Percentiles rank a stretch among this genome's conserved stretches.
phyloP scores from a whole-genome alignment of 352 stramenopile species.

The Phytophthora chlamydospora region DNA sequence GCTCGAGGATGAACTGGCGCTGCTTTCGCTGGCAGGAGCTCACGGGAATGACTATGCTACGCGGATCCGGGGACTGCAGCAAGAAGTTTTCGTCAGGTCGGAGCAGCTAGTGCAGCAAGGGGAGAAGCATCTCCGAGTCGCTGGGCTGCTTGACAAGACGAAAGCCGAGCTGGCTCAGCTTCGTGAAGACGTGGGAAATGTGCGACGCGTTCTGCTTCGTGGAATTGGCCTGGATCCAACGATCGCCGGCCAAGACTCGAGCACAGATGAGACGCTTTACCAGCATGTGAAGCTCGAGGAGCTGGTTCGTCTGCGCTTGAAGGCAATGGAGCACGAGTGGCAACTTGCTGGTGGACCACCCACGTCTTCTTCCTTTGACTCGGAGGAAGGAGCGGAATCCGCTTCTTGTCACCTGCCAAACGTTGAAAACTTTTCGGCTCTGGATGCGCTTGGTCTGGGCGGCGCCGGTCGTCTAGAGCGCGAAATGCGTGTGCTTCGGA shows the following conservation, averaged over 20 bases:
- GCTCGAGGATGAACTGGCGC: constrained; percentile 59
- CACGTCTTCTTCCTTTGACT: constrained; percentile 8
- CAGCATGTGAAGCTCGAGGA: constrained; percentile 75
- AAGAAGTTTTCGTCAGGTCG: constrained; percentile 76
- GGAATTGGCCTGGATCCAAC: constrained; percentile 54
- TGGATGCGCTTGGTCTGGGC: constrained; percentile 60
- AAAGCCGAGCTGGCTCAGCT: constrained; percentile 51
- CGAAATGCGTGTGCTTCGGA: constrained; percentile 70
- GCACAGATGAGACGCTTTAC: constrained; percentile 62
- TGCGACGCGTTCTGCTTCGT: constrained; percentile 55
- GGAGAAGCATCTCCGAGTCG: constrained; percentile 68
- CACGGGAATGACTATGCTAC: constrained; percentile 34
- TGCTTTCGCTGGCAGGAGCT: constrained; percentile 42
- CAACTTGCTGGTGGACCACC: constrained; percentile 41
- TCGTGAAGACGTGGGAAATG: constrained; percentile 57
- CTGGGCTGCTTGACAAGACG: constrained; percentile 47
- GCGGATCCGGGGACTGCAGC: constrained; percentile 57
- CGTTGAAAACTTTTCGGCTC: constrained; percentile 64
- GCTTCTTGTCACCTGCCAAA: constrained; percentile 54
- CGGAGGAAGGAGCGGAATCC: constrained; percentile 11
- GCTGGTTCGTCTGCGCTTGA: constrained; percentile 72
- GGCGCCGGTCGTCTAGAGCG: constrained; percentile 66
- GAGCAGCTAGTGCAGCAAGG: constrained; percentile 77
- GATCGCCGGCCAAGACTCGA: constrained; percentile 29
- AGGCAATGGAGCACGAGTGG: constrained; percentile 66